Percentiles rank a stretch among this genome's conserved stretches.
These are phyloP conservation scores for Clausena lansium DNA, from an alignment of 345 rosid species.

Conservation along the genomic window DNA sequence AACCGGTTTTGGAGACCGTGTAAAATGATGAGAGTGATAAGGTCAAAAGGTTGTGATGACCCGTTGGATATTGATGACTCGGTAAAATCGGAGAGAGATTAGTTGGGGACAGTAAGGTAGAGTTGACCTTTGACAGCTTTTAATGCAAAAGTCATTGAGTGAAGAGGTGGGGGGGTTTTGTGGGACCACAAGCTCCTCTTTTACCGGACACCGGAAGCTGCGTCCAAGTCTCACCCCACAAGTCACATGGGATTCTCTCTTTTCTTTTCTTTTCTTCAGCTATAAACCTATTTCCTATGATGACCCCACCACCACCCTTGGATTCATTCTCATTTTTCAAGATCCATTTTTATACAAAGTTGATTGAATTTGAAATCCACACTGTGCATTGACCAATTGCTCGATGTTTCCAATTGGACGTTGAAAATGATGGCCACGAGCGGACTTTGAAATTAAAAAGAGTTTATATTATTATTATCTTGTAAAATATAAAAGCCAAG, in stretches of 20 bases:
- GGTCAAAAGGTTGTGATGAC: slow-evolving; percentile 42
- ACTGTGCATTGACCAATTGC: background rate
- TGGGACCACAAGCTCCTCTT: slow-evolving; percentile 24
- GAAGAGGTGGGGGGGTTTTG: background rate
- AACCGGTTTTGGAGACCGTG: slow-evolving; percentile 35
- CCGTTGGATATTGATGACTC: slow-evolving; percentile 46
- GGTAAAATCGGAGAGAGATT: slow-evolving; percentile 14
- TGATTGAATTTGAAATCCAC: background rate
- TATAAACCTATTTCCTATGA: too few relatives aligned
- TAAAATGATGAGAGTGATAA: slow-evolving; percentile 19
- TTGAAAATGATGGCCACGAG: background rate
- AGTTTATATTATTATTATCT: too few relatives aligned
- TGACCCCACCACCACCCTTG: background rate
- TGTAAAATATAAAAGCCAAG: too few relatives aligned
- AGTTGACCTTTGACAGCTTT: slow-evolving; percentile 56
- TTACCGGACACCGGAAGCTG: slow-evolving; percentile 44
- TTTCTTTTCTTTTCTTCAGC: background rate
- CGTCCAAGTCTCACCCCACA: slow-evolving; percentile 39
- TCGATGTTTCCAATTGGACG: slow-evolving; percentile 12
- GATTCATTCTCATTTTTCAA: background rate
- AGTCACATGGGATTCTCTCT: slow-evolving; percentile 52
- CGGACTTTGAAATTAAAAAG: background rate
- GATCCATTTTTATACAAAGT: slow-evolving; percentile 1
- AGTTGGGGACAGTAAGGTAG: slow-evolving; percentile 55
- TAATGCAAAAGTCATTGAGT: slow-evolving; percentile 35